phyloP scores from a whole-genome alignment of 257 asterid genomes.

The Hygrophila difformis region DNA sequence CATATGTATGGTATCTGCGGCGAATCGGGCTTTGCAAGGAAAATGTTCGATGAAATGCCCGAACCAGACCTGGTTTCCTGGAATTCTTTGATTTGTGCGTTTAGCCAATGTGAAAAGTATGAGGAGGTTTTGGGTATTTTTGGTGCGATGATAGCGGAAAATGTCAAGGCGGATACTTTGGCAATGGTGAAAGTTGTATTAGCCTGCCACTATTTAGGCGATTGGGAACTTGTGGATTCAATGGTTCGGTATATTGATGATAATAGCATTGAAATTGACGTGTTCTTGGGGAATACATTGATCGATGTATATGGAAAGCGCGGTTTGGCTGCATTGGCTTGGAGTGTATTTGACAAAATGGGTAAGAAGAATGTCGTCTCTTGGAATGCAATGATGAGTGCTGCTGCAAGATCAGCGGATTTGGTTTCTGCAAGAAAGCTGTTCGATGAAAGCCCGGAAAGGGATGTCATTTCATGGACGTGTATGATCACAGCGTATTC shows the following conservation, averaged over 20 bases:
- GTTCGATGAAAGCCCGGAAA: slow-evolving; percentile 32
- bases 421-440: slow-evolving; percentile 24
- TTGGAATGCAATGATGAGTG: slow-evolving; percentile 34
- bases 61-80: slow-evolving; percentile 42
- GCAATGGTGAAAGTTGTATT: slow-evolving; percentile 38
- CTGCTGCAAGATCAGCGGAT: slow-evolving; percentile 32
- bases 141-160: slow-evolving; percentile 22
- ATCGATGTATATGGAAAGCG: slow-evolving; percentile 28
- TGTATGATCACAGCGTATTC: slow-evolving; percentile 37
- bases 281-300: slow-evolving; percentile 36
- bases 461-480: slow-evolving; percentile 47
- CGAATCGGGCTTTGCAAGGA: slow-evolving; percentile 23
- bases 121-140: slow-evolving; percentile 30
- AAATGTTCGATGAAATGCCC: slow-evolving; percentile 35
- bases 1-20: slow-evolving; percentile 43
- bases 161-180: slow-evolving; percentile 32
- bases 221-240: slow-evolving; percentile 26
- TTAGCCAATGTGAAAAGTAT: slow-evolving; percentile 27
- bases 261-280: slow-evolving; percentile 24
- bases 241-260: slow-evolving; percentile 27
- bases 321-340: slow-evolving; percentile 20
- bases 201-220: slow-evolving; percentile 29
- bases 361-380: slow-evolving; percentile 29
- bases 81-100: slow-evolving; percentile 43
- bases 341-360: slow-evolving; percentile 24